These are phyloP conservation scores for Fusarium brevicatenulatum DNA, from an alignment of 2,329 filamentous ascomycete genomes.

Conservation along the genomic window DNA sequence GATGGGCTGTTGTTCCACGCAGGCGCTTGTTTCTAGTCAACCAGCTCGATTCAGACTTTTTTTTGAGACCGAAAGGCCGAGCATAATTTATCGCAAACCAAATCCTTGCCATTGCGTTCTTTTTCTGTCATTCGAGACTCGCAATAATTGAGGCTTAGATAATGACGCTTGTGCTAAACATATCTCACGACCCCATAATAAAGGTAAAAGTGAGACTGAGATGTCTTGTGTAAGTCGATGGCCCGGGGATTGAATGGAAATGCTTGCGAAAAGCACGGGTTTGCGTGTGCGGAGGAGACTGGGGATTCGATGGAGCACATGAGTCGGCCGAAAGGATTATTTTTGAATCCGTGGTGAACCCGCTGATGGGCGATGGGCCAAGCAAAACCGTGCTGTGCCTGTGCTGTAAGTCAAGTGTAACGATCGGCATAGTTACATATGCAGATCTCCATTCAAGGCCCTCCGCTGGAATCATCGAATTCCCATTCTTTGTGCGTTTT, in stretches of 20 bases:
- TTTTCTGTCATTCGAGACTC: background rate
- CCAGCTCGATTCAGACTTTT: background rate
- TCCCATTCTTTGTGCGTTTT: background rate
- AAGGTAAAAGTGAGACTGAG: background rate
- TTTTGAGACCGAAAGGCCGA: background rate
- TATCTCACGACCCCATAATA: slow-evolving; percentile 1
- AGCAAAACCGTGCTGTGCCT: slow-evolving; percentile 16
- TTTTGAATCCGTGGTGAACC: slow-evolving; percentile 27
- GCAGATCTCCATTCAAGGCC: slow-evolving; percentile 12
- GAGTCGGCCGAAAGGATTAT: slow-evolving; percentile 36
- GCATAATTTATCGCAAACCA: background rate
- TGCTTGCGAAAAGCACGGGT: slow-evolving; percentile 23
- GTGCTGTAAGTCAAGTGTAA: slow-evolving; percentile 11
- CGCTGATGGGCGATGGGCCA: slow-evolving; percentile 10
- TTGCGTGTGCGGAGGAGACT: slow-evolving; percentile 29
- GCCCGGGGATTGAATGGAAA: slow-evolving; percentile 41
- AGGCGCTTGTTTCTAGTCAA: background rate
- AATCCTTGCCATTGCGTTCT: slow-evolving; percentile 7
- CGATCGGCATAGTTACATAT: slow-evolving; percentile 12
- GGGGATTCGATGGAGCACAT: slow-evolving; percentile 29
- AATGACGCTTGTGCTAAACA: background rate
- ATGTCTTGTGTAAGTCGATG: background rate
- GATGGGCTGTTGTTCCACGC: slow-evolving; percentile 1
- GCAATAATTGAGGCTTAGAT: slow-evolving; percentile 6
- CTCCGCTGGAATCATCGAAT: background rate